Evolutionary conservation across 2,329 filamentous ascomycete genomes (phyloP).

Genomic region (Claviceps pusilla): DNA sequence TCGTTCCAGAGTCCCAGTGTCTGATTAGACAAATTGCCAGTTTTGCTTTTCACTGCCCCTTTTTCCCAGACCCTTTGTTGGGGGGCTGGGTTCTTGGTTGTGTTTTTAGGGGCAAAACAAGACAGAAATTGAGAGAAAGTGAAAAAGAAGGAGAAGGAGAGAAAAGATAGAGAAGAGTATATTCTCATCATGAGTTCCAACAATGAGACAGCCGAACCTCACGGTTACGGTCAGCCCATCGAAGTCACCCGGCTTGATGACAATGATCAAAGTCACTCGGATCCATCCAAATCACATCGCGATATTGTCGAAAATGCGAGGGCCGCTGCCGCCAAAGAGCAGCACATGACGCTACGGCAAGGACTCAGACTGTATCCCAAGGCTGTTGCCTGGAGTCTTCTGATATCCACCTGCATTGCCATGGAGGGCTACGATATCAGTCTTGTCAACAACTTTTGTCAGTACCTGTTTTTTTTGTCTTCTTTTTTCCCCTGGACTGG

Average conservation of each 20-base stretch:
- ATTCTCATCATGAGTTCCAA: background rate
- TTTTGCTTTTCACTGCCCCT: background rate
- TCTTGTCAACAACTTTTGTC: conserved; percentile 68
- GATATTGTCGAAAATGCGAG: conserved; percentile 21
- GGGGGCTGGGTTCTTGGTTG: no score
- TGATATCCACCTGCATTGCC: conserved; percentile 79
- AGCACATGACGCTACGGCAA: conserved; percentile 57
- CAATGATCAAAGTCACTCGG: conserved; percentile 7
- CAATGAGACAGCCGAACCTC: background rate
- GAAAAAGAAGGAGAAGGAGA: background rate
- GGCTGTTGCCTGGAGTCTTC: conserved; percentile 66
- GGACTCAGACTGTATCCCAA: conserved; percentile 75
- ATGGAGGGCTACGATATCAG: conserved; percentile 86
- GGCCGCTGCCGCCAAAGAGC: conserved; percentile 44
- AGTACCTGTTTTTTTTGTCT: conserved; percentile 2
- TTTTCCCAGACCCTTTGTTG: background rate
- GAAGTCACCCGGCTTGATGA: conserved; percentile 7
- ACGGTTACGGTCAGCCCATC: conserved; percentile 1
- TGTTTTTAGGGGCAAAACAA: background rate
- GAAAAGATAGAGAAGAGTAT: no score
- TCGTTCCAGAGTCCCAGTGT: background rate
- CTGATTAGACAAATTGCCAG: background rate
- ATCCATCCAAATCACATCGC: conserved; percentile 13
- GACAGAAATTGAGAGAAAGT: background rate
- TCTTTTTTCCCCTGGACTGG: no score